Conservation (phyloP, 2,329 filamentous ascomycete species). For the Sarocladium kiliense region DNA sequence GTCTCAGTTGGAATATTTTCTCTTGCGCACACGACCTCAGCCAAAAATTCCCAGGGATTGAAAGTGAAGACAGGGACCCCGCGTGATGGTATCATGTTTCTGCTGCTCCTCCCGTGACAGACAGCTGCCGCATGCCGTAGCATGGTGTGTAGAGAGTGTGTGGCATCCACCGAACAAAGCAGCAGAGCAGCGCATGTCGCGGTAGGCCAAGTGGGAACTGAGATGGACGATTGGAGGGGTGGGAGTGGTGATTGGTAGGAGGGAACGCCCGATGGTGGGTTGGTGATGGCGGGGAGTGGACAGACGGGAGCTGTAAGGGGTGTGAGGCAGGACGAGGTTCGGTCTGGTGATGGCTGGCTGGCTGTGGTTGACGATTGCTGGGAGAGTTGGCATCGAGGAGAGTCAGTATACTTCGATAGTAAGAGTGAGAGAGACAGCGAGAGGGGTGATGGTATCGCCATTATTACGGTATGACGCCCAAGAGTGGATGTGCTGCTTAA, state of each 20-base stretch:
- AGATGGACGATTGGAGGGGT: not conserved
- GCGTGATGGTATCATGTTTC: slow-evolving; percentile 1
- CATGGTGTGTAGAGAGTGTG: not conserved
- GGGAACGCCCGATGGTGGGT: not conserved
- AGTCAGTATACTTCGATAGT: not conserved
- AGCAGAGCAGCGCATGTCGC: slow-evolving; percentile 1
- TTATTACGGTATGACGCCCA: not conserved
- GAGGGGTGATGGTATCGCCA: slow-evolving; percentile 6
- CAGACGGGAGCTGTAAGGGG: not conserved
- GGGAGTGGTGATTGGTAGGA: slow-evolving; percentile 6
- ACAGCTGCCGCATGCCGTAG: slow-evolving; percentile 7
- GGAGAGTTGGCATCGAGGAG: no score
- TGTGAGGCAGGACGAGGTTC: not conserved
- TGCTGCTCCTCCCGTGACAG: not conserved
- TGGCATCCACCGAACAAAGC: not conserved
- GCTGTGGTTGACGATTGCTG: no score
- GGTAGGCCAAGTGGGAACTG: not conserved
- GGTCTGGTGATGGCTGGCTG: not conserved
- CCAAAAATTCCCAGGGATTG: not conserved
- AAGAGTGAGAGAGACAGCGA: not conserved
- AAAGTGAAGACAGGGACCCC: slow-evolving; percentile 1
- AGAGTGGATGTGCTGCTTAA: not conserved
- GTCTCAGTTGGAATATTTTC: not conserved
- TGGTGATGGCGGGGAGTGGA: slow-evolving; percentile 1
- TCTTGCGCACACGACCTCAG: not conserved